Evolutionary conservation across 345 rosid species (phyloP), one percentile per base, ranked within the genome.

Genomic region (Eucalyptus polybractea): DNA sequence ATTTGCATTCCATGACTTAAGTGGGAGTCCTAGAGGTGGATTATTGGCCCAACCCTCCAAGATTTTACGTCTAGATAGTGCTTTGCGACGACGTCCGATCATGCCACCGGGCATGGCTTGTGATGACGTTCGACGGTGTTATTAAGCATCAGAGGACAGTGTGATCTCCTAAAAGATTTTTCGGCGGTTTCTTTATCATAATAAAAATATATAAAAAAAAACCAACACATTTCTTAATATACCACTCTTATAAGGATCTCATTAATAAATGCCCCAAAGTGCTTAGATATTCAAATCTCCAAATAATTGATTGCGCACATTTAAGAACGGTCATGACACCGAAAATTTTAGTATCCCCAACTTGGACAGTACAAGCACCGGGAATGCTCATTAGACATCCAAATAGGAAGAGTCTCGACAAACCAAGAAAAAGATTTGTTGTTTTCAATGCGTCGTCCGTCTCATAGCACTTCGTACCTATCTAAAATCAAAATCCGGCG

Each of bases 151-250:
- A 47, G 0, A 47, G 49, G 12, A 47, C 0, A 47, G 4, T 47
- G 12, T 47, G 4, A 47, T 47, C 0, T 1, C 1, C 0, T 47
- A 47, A 47, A 47, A 0, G 49, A 47, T 13, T 47, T 5, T 10
- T 0, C 0, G 1, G 2, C 49, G 0, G 0, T 47, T 47, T 47
- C 13, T 47, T 0, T 10, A 1, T 47, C 49, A 47, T 47, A 47
- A 47, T 47, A 47, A 47, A 47, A 47, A 47, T 4, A 40, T 4
- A 47, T 10, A 47, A 47, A 45, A 47, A 47, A 47, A 47, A 47
- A 47, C 24, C 10, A 22, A 5, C 44, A 37, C 1, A 1, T 33
- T 33, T 33, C 42, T 69, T 9, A 9, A 69, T 19, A 33, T 10
- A 22, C 40, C 13, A 3, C 21, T 69, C 40, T 17, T 17, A 31